Conservation (phyloP, 768 basidiomycete species). For the Mycena olivaceomarginata region DNA sequence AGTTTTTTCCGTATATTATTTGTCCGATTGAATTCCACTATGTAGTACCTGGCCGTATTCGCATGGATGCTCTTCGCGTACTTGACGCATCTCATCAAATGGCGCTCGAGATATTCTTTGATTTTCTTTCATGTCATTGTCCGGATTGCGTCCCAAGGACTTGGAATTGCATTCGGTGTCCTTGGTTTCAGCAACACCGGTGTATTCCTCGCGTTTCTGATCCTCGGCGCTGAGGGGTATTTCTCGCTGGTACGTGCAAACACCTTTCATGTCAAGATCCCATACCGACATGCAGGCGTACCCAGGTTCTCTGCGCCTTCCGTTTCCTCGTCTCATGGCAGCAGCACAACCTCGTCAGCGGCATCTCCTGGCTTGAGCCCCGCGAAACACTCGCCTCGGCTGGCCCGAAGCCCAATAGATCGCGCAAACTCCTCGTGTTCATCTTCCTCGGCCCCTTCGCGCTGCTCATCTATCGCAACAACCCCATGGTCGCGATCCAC, state of each 20-base stretch:
- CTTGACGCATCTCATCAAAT: constrained; percentile 50
- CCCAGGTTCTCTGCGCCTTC: constrained; percentile 53
- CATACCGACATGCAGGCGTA: neutral
- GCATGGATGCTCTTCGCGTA: constrained; percentile 53
- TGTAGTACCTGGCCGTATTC: constrained; percentile 54
- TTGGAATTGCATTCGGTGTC: constrained; percentile 58
- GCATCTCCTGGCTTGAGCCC: constrained; percentile 59
- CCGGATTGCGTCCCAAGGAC: constrained; percentile 58
- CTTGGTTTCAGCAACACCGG: constrained; percentile 51
- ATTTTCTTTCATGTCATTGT: constrained; percentile 57
- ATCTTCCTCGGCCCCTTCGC: constrained; percentile 50
- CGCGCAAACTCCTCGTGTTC: constrained; percentile 28
- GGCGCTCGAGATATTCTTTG: constrained; percentile 56
- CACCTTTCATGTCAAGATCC: too few species aligned
- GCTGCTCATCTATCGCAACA: constrained; percentile 46
- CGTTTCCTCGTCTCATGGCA: constrained; percentile 61
- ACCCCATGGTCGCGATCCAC: constrained; percentile 57
- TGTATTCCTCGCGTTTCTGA: constrained; percentile 50
- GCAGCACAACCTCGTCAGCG: constrained; percentile 53
- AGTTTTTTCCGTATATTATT: neutral
- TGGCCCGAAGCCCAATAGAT: constrained; percentile 15
- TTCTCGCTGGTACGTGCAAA: constrained; percentile 48
- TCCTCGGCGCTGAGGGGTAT: constrained; percentile 54
- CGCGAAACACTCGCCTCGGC: constrained; percentile 44
- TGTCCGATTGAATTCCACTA: neutral